Evolutionary conservation across 805 yeast species (phyloP).

Genomic region (Saturnispora mendoncae): DNA sequence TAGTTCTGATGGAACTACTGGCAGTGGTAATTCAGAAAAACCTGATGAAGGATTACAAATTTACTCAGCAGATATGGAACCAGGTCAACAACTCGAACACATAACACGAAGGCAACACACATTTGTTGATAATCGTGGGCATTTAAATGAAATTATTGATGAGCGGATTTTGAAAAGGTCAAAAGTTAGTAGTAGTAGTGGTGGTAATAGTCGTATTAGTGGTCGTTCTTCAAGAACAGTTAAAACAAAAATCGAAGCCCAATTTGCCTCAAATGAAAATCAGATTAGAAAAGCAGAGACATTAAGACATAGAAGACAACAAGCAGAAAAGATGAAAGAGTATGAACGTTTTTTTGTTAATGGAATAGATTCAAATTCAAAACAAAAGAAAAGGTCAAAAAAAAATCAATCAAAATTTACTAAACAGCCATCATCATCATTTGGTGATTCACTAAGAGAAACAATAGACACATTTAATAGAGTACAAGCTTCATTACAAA

Average conservation of each 20-base stretch:
- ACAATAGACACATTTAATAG: conserved; percentile 1
- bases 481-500: not conserved
- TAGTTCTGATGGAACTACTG: not conserved
- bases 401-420: not conserved
- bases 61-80: not conserved
- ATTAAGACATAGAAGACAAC: conserved; percentile 1
- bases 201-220: not conserved
- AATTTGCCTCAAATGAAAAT: not conserved
- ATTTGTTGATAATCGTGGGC: not conserved
- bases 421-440: not conserved
- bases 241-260: not conserved
- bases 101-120: not conserved
- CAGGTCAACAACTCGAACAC: not conserved
- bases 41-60: too few relatives aligned
- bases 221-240: not conserved
- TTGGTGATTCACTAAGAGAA: not conserved
- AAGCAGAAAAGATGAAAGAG: conserved; percentile 7
- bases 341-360: conserved; percentile 13
- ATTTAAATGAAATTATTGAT: not conserved
- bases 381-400: not conserved
- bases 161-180: not conserved
- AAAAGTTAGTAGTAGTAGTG: not conserved
- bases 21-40: not conserved
- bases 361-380: conserved; percentile 8
- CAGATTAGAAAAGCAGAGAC: not conserved